Conservation (phyloP, 495 filamentous ascomycete genomes). For the Immersiella caudata region DNA sequence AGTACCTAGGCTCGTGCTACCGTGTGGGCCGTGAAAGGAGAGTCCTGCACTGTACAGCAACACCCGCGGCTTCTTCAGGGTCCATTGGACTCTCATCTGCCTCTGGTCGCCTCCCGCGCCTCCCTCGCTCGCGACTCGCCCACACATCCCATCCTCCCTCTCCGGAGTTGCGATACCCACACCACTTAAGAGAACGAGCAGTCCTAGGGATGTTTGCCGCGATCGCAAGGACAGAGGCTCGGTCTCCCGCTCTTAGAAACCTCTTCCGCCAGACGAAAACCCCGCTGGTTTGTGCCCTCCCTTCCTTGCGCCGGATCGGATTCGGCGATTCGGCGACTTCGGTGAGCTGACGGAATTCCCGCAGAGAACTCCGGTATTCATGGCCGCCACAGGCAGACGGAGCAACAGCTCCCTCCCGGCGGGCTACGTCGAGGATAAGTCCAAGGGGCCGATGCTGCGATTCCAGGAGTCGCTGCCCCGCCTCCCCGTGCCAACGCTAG, state of each 20-base stretch:
- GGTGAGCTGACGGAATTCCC: not conserved
- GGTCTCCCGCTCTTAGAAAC: constrained; percentile 39
- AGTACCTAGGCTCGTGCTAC: constrained; percentile 29
- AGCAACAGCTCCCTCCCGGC: constrained; percentile 64
- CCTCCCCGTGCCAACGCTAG: constrained; percentile 87
- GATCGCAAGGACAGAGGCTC: constrained; percentile 37
- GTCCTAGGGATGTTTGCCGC: constrained; percentile 38
- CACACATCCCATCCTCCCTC: not conserved
- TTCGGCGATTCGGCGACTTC: too few species aligned
- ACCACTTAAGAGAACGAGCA: constrained; percentile 4
- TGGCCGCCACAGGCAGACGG: constrained; percentile 55
- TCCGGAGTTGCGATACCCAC: not conserved
- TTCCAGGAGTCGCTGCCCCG: constrained; percentile 94
- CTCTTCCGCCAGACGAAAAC: constrained; percentile 28
- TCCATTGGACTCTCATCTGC: not conserved
- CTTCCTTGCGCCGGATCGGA: not conserved
- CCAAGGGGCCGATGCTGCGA: constrained; percentile 90
- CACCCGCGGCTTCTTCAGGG: constrained; percentile 28
- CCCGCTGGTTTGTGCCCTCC: constrained; percentile 30
- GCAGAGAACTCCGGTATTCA: constrained; percentile 46
- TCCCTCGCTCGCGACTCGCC: constrained; percentile 10
- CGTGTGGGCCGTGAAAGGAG: constrained; percentile 15
- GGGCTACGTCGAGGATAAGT: constrained; percentile 89
- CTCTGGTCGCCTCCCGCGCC: constrained; percentile 6
- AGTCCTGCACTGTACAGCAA: constrained; percentile 21